Evolutionary conservation across 2,329 filamentous ascomycete genomes (phyloP).

Genomic region (Talaromyces sp.): DNA sequence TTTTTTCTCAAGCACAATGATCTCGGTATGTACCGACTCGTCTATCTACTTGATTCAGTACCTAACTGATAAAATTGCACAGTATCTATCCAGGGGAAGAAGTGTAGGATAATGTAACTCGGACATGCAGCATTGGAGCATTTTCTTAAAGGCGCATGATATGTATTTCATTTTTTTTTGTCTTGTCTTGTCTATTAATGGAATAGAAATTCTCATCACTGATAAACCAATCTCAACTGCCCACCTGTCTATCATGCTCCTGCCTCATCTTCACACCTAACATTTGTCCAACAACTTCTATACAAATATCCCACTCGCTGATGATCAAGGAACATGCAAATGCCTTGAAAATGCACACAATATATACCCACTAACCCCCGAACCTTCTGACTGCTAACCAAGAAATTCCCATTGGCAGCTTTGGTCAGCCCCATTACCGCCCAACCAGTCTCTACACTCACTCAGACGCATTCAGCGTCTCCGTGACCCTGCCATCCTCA

Average conservation of each 20-base stretch:
- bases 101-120: neutral
- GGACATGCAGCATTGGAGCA: neutral
- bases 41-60: too few relatives aligned
- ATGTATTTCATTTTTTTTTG: neutral
- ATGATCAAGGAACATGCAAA: too few relatives aligned
- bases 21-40: neutral
- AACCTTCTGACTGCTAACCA: too few relatives aligned
- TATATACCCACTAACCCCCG: too few relatives aligned
- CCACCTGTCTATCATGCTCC: neutral
- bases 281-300: too few relatives aligned
- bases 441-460: neutral
- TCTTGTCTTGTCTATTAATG: neutral
- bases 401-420: too few relatives aligned
- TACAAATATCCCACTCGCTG: too few relatives aligned
- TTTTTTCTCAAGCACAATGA: neutral
- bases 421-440: too few relatives aligned
- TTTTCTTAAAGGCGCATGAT: neutral
- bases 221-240: neutral
- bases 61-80: neutral
- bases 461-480: conserved; percentile 8
- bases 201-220: neutral
- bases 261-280: neutral
- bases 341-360: too few relatives aligned
- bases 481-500: conserved; percentile 9
- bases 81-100: neutral